Conservation (phyloP, 192 early-diverging fungal species). For the Entrophospora sp. region DNA sequence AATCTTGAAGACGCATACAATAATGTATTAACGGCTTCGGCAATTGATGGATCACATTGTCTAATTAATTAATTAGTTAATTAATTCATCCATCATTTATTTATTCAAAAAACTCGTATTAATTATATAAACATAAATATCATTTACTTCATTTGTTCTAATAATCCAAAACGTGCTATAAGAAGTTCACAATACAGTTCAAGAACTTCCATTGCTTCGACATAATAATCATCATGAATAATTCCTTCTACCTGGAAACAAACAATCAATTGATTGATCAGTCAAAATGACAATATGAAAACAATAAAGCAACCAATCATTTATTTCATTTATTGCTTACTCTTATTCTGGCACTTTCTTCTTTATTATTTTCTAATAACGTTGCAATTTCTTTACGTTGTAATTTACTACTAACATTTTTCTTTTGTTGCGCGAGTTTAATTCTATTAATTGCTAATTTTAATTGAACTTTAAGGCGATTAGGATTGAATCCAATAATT, state of each 20-base stretch:
- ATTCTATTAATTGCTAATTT: slow-evolving; percentile 82
- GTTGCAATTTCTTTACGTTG: slow-evolving; percentile 73
- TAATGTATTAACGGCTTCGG: slow-evolving; percentile 78
- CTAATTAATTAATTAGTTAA: slow-evolving; percentile 22
- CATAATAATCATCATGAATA: slow-evolving; percentile 84
- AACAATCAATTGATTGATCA: slow-evolving; percentile 12
- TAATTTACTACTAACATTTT: slow-evolving; percentile 60
- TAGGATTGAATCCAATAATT: slow-evolving; percentile 34
- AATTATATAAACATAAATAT: no score
- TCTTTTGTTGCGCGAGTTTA: slow-evolving; percentile 82
- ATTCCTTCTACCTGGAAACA: slow-evolving; percentile 60
- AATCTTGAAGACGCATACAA: slow-evolving; percentile 80
- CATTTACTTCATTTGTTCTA: slow-evolving; percentile 69
- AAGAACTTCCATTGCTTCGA: slow-evolving; percentile 88
- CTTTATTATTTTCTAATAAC: slow-evolving; percentile 74
- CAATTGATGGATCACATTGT: slow-evolving; percentile 67
- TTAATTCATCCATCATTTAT: no score
- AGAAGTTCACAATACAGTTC: slow-evolving; percentile 86
- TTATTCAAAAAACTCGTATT: no score
- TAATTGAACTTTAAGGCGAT: slow-evolving; percentile 75
- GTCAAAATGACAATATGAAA: no score
- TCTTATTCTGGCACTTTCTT: slow-evolving; percentile 74
- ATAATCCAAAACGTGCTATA: slow-evolving; percentile 75
- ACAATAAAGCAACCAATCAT: no score
- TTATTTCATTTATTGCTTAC: no score